These are phyloP conservation scores for Alternaria dauci DNA, from an alignment of 2,329 filamentous ascomycete species.

Conservation along the genomic window DNA sequence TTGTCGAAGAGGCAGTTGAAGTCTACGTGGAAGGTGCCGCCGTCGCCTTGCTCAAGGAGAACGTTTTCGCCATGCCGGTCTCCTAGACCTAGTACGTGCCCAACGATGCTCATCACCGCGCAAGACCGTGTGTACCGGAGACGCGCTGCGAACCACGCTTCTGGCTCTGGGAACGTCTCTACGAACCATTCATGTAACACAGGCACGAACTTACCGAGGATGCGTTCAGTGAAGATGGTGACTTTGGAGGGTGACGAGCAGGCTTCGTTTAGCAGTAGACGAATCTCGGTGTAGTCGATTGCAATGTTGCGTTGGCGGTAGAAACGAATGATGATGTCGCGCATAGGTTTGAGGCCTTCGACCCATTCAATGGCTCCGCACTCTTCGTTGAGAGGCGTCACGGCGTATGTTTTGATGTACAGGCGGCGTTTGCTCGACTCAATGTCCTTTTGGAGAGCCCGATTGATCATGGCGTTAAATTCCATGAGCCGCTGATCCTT, in stretches of 20 bases:
- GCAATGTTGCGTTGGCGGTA: conserved; percentile 77
- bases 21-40: conserved; percentile 95
- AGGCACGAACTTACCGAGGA: conserved; percentile 77
- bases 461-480: conserved; percentile 98
- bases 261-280: conserved; percentile 71
- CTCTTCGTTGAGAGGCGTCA: conserved; percentile 96
- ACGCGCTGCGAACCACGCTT: conserved; percentile 88
- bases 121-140: conserved; percentile 91
- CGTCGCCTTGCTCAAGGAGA: conserved; percentile 89
- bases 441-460: conserved; percentile 88
- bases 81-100: conserved; percentile 89
- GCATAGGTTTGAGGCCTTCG: conserved; percentile 89
- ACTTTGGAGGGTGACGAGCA: conserved; percentile 69
- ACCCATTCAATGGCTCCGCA: conserved; percentile 99
- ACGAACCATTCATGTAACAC: conserved; percentile 95
- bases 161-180: conserved; percentile 91
- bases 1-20: conserved; percentile 99
- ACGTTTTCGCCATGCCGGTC: conserved; percentile 98
- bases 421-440: conserved; percentile 89
- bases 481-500: conserved; percentile 99
- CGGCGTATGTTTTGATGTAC: conserved; percentile 90
- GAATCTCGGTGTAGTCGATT: conserved; percentile 69
- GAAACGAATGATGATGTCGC: conserved; percentile 84
- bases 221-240: conserved; percentile 73
- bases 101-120: conserved; percentile 99